These are phyloP conservation scores for Pythium vanterpoolii DNA, from an alignment of 352 stramenopile genomes.

Conservation along the genomic window DNA sequence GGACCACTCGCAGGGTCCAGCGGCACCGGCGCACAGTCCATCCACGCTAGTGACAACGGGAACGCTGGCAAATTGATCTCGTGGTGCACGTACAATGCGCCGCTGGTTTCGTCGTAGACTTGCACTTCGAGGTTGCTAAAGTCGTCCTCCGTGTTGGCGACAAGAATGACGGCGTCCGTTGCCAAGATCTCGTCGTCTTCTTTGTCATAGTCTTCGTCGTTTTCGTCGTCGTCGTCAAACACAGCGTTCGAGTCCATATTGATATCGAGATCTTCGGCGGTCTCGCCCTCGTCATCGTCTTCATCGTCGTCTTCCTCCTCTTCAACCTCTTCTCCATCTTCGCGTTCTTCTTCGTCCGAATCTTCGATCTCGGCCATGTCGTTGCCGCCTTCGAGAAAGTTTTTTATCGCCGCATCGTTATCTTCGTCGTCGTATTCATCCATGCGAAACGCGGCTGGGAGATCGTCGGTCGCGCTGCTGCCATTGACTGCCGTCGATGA, in stretches of 20 bases:
- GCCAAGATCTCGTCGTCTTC: slow-evolving; percentile 94
- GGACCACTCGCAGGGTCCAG: slow-evolving; percentile 55
- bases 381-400: slow-evolving; percentile 50
- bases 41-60: slow-evolving; percentile 96
- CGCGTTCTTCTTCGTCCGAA: slow-evolving; percentile 33
- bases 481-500: slow-evolving; percentile 9
- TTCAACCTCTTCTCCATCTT: slow-evolving; percentile 42
- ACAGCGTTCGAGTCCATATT: slow-evolving; percentile 58
- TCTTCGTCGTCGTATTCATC: slow-evolving; percentile 88
- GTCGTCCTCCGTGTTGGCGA: slow-evolving; percentile 98
- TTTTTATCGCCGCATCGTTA: slow-evolving; percentile 78
- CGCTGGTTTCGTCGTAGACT: slow-evolving; percentile 96
- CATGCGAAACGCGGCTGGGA: slow-evolving; percentile 80
- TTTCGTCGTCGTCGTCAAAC: slow-evolving; percentile 55
- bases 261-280: slow-evolving; percentile 29
- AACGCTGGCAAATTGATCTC: slow-evolving; percentile 99
- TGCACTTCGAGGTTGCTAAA: slow-evolving; percentile 98
- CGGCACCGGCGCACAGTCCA: slow-evolving; percentile 86
- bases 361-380: slow-evolving; percentile 26
- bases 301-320: slow-evolving; percentile 42
- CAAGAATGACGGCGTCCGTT: slow-evolving; percentile 94
- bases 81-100: slow-evolving; percentile 99
- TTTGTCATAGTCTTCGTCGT: slow-evolving; percentile 74
- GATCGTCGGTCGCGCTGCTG: slow-evolving; percentile 31
- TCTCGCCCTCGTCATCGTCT: slow-evolving; percentile 33